Percentiles rank a stretch among this genome's conserved stretches.
Conservation (phyloP, 2,329 filamentous ascomycete species). For the Monilinia fructicola region DNA sequence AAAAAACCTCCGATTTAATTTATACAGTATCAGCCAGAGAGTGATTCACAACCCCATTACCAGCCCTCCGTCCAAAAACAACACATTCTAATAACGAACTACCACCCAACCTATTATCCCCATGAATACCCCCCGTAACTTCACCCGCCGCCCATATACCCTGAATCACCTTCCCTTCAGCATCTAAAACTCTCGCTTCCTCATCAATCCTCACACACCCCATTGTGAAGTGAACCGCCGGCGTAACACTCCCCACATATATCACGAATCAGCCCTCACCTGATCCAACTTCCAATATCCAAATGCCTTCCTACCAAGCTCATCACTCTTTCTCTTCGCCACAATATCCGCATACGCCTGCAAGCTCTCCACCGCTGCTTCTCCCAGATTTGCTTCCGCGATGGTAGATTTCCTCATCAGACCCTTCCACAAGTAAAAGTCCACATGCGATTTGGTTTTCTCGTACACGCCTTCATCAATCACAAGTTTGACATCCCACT, state of each 20-base stretch:
- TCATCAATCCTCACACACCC: conserved; percentile 60
- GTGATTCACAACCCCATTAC: conserved; percentile 35
- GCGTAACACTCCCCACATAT: conserved; percentile 60
- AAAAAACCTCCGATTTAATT: neutral
- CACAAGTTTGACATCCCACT: conserved; percentile 60
- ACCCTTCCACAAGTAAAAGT: conserved; percentile 64
- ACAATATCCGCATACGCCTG: conserved; percentile 51
- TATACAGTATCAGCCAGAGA: neutral
- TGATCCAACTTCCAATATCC: conserved; percentile 57
- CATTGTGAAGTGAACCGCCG: conserved; percentile 67
- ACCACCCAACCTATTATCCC: conserved; percentile 61
- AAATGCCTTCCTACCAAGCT: conserved; percentile 51
- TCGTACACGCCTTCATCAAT: conserved; percentile 58
- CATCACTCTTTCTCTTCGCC: conserved; percentile 44
- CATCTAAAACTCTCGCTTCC: conserved; percentile 51
- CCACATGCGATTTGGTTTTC: conserved; percentile 54
- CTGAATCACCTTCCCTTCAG: conserved; percentile 46
- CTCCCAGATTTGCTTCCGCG: conserved; percentile 45
- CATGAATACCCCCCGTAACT: conserved; percentile 63
- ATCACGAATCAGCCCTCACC: conserved; percentile 51
- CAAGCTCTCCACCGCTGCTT: conserved; percentile 46
- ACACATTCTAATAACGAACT: conserved; percentile 63
- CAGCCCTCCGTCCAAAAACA: conserved; percentile 61
- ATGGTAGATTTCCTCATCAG: conserved; percentile 58
- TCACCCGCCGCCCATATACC: conserved; percentile 65